Base-by-base conservation (phyloP, 108 stramenopile species). In the Cyclotella sp. region DNA sequence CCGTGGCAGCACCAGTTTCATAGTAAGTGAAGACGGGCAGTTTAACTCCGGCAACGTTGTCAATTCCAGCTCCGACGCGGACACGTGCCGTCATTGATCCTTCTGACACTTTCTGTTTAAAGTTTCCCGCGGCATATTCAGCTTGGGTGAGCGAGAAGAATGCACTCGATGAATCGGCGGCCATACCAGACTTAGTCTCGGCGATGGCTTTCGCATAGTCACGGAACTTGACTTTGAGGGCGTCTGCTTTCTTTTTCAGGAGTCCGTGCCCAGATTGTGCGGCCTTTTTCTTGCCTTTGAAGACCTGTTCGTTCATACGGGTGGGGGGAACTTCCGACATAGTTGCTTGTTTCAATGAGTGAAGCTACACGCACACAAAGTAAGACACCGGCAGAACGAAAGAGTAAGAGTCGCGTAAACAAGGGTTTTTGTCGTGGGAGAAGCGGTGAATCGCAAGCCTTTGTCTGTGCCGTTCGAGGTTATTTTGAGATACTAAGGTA, bases 1-100 rank as follows among this genome's bases (percentile, higher is more conserved):
- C 90, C 4, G 91, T 86, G 21, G 88, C 89, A n/a, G 87, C 91
- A 28, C 95, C 96, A 19, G 96, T 97, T n/a, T 97, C 96, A 73
- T 92, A 97, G 77, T 91, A 91, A n/a, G 88, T 87, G 85, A 99
- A 99, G 70, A 99, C 96, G 13, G 98, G 98, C 11, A 99, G 90
- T 84, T 98, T 98, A 45, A 99, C 98, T 73, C 98, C 98, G 14
- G 98, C 98, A 15, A 99, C 97, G 72, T 99, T 99, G 77, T 99
- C 97, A 18, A 95, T 90, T 43, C 91, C 91, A 12, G 93, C 93
- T 28, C 90, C 91, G 49, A 97, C 89, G 49, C 96, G 92, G 47
- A 95, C 82, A 52, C 91, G 83, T 45, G 96, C 96, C 40, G 85
- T 88, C 90, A 97, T 90, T 72, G 82, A 77, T 52, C 94, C 95